Evolutionary conservation across 768 basidiomycete species (phyloP), one percentile per base, ranked within the genome.

Genomic region (Boletus tomentosulus): DNA sequence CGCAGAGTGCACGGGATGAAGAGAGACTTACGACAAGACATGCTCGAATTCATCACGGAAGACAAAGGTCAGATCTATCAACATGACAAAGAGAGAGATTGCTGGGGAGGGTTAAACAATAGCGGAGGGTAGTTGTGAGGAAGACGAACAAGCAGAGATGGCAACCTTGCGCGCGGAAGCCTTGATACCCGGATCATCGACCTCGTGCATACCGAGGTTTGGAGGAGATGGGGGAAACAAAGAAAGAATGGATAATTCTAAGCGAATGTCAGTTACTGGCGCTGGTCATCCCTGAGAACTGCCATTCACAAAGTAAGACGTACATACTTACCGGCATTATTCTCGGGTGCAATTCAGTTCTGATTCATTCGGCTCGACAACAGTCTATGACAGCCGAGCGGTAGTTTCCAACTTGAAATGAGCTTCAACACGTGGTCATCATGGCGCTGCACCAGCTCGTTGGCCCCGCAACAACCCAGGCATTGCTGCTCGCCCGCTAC

Each of bases 11-110:
- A 41, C 0, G 22, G 6, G 39, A 41, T 22, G 9, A 7, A 31
- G 6, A 12, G 24, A n/a, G 2, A 55, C 66, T 60, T 33, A 67
- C 64, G 63, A 56, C 64, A 64, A 67, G 19, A 67, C 30, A 9
- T 46, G 3, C 33, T 50, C 57, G 15, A 35, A 8, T 43, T 67
- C 66, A 7, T 63, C 58, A 3, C 52, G 43, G 1, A 68, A 11
- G 1, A 53, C 43, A 34, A 45, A 60, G 0, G n/a, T 1, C 27
- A 50, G 61, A 12, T 67, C 66, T 2, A 37, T 9, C 24, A 60
- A 10, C 66, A 67, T 67, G 13, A 58, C 0, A 4, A 25, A 48
- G 13, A 63, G 41, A 0, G 59, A 46, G 1, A 50, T 2, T 1
- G 54, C 66, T 37, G 37, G 4, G 7, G 11, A 27, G 3, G 5